Evolutionary conservation across 768 basidiomycete species (phyloP), one percentile per base, ranked within the genome.

Genomic region (Phaeotremella fagi): DNA sequence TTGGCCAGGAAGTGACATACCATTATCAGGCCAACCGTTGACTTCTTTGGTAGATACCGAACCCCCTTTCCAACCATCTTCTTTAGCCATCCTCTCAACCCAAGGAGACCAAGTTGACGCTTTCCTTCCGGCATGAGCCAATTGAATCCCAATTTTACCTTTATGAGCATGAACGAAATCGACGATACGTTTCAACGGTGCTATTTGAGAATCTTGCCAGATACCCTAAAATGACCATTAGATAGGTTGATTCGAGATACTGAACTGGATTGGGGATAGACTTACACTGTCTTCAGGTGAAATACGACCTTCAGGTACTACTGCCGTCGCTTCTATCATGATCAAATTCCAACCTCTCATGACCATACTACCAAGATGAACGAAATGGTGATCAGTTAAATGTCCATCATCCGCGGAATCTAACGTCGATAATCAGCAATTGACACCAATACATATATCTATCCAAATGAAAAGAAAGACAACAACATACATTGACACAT

Each of bases 121-220:
- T 69, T 92, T 91, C n/a, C 86, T 78, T 0, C 87, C 87, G 0
- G 84, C 86, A 68, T 90, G 88, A 0, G 82, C 81, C 18, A 91
- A 81, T 68, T 91, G 89, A 27, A 91, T 79, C 1, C 86, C 89
- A 24, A 90, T 83, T 44, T 80, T 78, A 1, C 83, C 80, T 7
- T 82, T 84, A 43, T 87, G 85, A 0, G 81, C 75, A 62, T 88
- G 86, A 15, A 79, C 79, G 65, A 90, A 89, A 52, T 86, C 78
- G 45, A 87, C 84, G 50, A 90, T 82, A 26, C 82, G 80, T 64
- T 82, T 82, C 33, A 87, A 73, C 14, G 84, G 82, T 27, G 78
- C 80, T 38, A 88, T 84, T 49, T 90, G 90, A 2, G 79, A 79
- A 67, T 90, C 87, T 1, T 77, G 73, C 88, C 88, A 90, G 20